A percentile compares a stretch with the other conserved stretches of the same genome.
These are phyloP conservation scores for Sclerotiophoma versabilis DNA, from an alignment of 2,329 filamentous ascomycete species.

Conservation along the genomic window DNA sequence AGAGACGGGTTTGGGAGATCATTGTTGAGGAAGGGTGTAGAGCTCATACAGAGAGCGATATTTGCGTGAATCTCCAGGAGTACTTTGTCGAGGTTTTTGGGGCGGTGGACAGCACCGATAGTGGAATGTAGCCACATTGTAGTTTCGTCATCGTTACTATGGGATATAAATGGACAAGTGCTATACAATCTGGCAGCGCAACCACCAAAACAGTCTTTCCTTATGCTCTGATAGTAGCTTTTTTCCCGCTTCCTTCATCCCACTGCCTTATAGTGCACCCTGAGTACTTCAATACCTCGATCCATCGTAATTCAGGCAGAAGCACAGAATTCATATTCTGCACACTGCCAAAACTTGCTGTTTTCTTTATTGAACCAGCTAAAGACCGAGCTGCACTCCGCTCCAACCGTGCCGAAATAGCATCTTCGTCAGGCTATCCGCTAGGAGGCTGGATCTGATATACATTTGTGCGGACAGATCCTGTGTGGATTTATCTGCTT, in stretches of 20 bases:
- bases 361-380: not conserved
- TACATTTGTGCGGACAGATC: not conserved
- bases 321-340: too few relatives aligned
- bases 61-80: slow-evolving; percentile 19
- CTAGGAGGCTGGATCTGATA: not conserved
- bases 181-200: too few relatives aligned
- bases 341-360: too few relatives aligned
- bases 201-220: too few relatives aligned
- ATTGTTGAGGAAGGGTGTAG: slow-evolving; percentile 33
- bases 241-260: too few relatives aligned
- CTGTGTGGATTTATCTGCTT: too few relatives aligned
- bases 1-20: slow-evolving; percentile 33
- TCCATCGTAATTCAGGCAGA: too few relatives aligned
- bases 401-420: not conserved
- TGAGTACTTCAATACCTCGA: too few relatives aligned
- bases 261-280: too few relatives aligned
- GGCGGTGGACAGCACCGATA: slow-evolving; percentile 6
- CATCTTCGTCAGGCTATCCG: not conserved
- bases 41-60: slow-evolving; percentile 8
- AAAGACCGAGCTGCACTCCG: not conserved
- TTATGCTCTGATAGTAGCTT: too few relatives aligned
- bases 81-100: slow-evolving; percentile 31
- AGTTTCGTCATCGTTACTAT: too few relatives aligned
- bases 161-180: too few relatives aligned
- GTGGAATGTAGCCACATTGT: not conserved